Evolutionary conservation across 306 rosid species (phyloP), one percentile per base, ranked within the genome.

Genomic region (Cicer yamashitae): DNA sequence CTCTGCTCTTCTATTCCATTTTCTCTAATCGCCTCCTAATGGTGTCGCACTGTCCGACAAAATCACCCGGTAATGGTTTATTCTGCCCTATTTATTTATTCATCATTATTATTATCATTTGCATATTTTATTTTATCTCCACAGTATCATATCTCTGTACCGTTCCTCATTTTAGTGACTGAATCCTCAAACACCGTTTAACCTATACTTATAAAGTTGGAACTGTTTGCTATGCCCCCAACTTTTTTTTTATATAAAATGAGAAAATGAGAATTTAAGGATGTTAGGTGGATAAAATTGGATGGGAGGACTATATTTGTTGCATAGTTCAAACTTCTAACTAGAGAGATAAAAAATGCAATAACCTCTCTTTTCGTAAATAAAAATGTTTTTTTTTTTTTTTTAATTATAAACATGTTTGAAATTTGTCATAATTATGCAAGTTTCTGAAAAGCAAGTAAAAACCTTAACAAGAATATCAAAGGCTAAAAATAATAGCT

Each of bases 11-110:
- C 37, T 30, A 43, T 8, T 57, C 44, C 17, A 5, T 20, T 71
- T 48, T 11, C 73, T 63, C 46, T 73, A 74, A 54, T 53, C 52
- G 30, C 64, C 64, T 38, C 73, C 74, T 18, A 57, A 80, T 80
- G 83, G 70, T 51, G 51, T 17, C 39, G 7, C 41, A 5, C 5
- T 37, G 50, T 56, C 30, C 59, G 4, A 66, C 38, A 7, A 60
- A 45, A 4, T 66, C 74, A 37, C 20, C 54, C 14, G 61, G 84
- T 75, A 74, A 72, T 8, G 11, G 0, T 67, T 10, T 43, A 25
- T 30, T 5, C 45, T 60, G 8, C 15, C 3, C 17, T 15, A 5
- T 40, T 63, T 39, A 39, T 13, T 9, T 43, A 2, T 15, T 12
- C 48, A 50, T 64, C 8, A 13, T 48, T 5, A 7, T 48, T 1